Conservation (phyloP, 1,284 basidiomycete genomes). For the Puccinia coronata region DNA sequence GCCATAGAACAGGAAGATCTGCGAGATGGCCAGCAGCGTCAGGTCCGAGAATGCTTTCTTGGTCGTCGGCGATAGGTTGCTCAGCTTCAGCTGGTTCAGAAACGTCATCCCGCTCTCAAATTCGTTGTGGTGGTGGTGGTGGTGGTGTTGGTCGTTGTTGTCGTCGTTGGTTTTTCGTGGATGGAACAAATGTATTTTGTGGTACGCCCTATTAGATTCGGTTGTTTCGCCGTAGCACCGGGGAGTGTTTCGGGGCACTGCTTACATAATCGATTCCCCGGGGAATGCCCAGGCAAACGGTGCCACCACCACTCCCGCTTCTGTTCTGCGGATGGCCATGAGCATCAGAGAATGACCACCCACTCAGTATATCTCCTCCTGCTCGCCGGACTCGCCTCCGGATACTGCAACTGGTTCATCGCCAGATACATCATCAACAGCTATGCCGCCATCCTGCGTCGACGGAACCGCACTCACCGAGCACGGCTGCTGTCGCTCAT, state of each 20-base stretch:
- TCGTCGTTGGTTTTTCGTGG: no score
- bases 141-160: not conserved
- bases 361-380: no score
- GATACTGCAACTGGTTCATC: no score
- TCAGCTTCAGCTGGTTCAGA: slow-evolving; percentile 26
- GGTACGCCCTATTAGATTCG: no score
- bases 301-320: no score
- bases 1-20: slow-evolving; percentile 49
- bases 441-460: not conserved
- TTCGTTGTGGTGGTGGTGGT: not conserved
- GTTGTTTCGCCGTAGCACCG: not conserved
- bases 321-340: no score
- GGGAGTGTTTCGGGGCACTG: not conserved
- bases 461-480: not conserved
- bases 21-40: slow-evolving; percentile 41
- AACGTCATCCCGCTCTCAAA: slow-evolving; percentile 28
- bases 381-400: no score
- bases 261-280: not conserved
- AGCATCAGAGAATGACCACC: no score
- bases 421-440: not conserved
- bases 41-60: slow-evolving; percentile 47
- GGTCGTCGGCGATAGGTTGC: slow-evolving; percentile 39
- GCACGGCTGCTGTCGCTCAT: not conserved
- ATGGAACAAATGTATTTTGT: no score
- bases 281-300: no score